Evolutionary conservation across 1,284 basidiomycete species (phyloP), one percentile per base, ranked within the genome.

Genomic region (Ceratobasidium sp.): DNA sequence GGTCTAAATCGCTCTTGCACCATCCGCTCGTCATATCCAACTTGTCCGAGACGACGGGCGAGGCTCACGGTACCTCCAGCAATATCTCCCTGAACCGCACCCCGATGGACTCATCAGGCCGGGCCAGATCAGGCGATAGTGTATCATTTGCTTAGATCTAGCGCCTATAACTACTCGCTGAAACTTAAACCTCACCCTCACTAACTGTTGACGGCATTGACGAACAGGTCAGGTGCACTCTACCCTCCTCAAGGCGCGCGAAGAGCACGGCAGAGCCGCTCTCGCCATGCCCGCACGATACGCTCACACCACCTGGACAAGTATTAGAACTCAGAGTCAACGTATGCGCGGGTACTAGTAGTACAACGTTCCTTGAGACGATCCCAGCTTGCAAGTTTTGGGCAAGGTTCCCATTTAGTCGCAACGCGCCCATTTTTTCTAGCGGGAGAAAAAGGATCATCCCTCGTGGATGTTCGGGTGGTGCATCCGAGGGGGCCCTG

Each of bases 231-330:
- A 99, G 88, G 95, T 98, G 44, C 99, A 99, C 88, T 92, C 94
- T 84, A 90, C 94, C 52, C 90, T 99, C 64, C 84, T 97, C 46
- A 92, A 95, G 83, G 96, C 96, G 83, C 93, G 96, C 80, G 94
- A 97, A 84, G 93, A 94, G 66, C 91, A 91, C 79, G 94, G 94
- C 46, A 93, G 97, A 99, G 86, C 98, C 99, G 86, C 83, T 99
- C 77, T 96, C 94, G 55, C 98, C 97, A 0, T 94, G 99, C 89
- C 97, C 98, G 66, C 98, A 99, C 84, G 96, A 98, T 82, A 85
- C 95, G 76, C 82, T 96, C 81, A 95, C 93, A 35, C 92, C 94
- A 97, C 84, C 89, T 98, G 50, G 97, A 99, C 88, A 92, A 92
- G 86, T 99, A 98, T 87, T 95, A 96, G 80, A 98, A 99, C 84